Evolutionary conservation across 805 yeast species (phyloP).

Genomic region (Lipomyces spencermartinsiae): DNA sequence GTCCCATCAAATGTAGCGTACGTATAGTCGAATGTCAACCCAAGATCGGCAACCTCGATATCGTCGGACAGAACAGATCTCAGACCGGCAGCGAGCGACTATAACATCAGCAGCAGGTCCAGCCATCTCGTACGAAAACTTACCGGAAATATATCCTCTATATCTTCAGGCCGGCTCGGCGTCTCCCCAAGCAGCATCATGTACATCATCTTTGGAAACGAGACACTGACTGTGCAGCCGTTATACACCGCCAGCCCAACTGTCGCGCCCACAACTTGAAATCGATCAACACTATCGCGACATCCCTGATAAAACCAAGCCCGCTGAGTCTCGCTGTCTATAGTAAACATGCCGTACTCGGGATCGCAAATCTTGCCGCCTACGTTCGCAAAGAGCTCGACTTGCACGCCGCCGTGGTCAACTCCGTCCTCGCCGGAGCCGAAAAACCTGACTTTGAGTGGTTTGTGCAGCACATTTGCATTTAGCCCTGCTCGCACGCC

Average conservation of each 20-base stretch:
- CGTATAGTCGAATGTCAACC: slow-evolving; percentile 36
- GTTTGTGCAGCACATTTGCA: slow-evolving; percentile 33
- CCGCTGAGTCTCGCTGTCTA: slow-evolving; percentile 32
- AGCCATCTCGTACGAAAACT: background rate
- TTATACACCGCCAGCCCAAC: slow-evolving; percentile 45
- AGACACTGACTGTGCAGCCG: slow-evolving; percentile 42
- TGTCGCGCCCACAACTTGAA: slow-evolving; percentile 41
- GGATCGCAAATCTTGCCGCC: slow-evolving; percentile 39
- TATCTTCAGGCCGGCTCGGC: slow-evolving; percentile 22
- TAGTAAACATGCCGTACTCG: slow-evolving; percentile 33
- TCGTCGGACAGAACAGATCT: slow-evolving; percentile 18
- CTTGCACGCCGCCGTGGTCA: slow-evolving; percentile 46
- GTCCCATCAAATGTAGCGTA: slow-evolving; percentile 23
- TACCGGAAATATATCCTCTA: slow-evolving; percentile 40
- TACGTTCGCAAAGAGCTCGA: slow-evolving; percentile 42
- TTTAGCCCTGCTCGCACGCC: slow-evolving; percentile 28
- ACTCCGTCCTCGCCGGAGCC: slow-evolving; percentile 43
- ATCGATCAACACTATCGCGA: slow-evolving; percentile 33
- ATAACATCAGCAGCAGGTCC: background rate
- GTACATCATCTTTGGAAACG: slow-evolving; percentile 42
- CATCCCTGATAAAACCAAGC: slow-evolving; percentile 42
- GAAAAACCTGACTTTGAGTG: slow-evolving; percentile 41
- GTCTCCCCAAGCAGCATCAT: slow-evolving; percentile 16
- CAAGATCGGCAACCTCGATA: slow-evolving; percentile 29
- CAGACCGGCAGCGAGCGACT: slow-evolving; percentile 28